These are phyloP conservation scores for Pleurotus pulmonarius DNA, from an alignment of 768 basidiomycete genomes.

Conservation along the genomic window DNA sequence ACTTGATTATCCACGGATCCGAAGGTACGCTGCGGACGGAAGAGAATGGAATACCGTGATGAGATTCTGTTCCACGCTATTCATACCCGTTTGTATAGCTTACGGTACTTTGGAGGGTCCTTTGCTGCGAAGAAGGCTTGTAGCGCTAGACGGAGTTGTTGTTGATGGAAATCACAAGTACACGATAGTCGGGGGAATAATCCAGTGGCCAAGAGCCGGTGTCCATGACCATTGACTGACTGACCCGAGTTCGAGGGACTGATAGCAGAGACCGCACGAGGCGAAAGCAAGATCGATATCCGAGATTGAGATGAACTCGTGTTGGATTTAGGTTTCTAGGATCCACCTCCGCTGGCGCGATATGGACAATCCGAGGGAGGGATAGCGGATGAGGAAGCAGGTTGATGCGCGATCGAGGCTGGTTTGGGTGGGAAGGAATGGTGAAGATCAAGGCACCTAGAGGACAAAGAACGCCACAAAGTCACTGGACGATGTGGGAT, in stretches of 20 bases:
- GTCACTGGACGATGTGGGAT: neutral
- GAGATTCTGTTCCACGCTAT: neutral
- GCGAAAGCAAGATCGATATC: neutral
- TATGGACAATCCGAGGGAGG: neutral
- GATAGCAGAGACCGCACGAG: neutral
- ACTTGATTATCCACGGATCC: neutral
- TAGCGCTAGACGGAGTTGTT: too few relatives aligned
- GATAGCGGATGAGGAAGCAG: neutral
- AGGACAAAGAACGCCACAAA: slow-evolving; percentile 2
- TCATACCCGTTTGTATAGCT: neutral
- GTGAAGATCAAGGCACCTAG: slow-evolving; percentile 2
- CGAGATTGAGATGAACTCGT: neutral
- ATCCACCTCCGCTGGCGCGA: neutral
- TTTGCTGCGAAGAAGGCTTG: too few relatives aligned
- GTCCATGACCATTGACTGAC: neutral
- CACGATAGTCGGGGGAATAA: too few relatives aligned
- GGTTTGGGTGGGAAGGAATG: slow-evolving; percentile 1
- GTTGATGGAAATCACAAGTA: too few relatives aligned
- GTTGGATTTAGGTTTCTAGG: slow-evolving; percentile 1
- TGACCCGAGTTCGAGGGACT: neutral
- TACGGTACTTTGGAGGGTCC: too few relatives aligned
- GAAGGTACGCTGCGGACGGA: neutral
- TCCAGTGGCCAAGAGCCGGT: too few relatives aligned
- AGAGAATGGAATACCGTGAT: neutral
- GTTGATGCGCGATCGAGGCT: slow-evolving; percentile 6